phyloP scores from a whole-genome alignment of 305 asterid genomes.

The Solanum hybrid region DNA sequence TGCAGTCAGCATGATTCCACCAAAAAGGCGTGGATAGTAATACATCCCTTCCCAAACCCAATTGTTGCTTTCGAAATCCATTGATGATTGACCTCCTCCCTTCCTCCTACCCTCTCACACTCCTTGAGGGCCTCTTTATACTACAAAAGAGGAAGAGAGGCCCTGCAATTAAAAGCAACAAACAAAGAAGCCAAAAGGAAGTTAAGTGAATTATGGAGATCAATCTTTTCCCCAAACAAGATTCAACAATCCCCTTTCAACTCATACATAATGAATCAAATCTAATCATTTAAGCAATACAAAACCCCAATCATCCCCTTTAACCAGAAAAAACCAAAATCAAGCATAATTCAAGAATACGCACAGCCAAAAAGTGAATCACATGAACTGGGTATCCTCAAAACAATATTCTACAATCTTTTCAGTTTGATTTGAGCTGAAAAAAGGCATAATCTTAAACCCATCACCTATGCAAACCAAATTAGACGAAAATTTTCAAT shows the following conservation, averaged over 20 bases:
- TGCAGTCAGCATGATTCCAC: constrained; percentile 91
- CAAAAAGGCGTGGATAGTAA: constrained; percentile 69
- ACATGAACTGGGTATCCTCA: background rate
- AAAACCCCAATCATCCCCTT: background rate
- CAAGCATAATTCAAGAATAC: background rate
- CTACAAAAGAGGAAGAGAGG: constrained; percentile 60
- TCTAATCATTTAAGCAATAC: background rate
- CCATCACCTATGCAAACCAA: background rate
- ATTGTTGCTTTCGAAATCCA: constrained; percentile 70
- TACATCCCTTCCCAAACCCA: constrained; percentile 79
- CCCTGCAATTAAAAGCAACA: constrained; percentile 40
- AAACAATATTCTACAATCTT: background rate
- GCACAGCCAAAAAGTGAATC: background rate
- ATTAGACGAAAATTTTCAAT: background rate
- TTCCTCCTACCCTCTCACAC: constrained; percentile 21
- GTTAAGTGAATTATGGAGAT: background rate
- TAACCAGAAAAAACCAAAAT: background rate
- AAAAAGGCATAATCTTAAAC: background rate
- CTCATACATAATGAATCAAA: background rate
- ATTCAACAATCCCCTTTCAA: background rate
- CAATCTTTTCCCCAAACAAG: background rate
- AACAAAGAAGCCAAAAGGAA: background rate
- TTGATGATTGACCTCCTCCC: constrained; percentile 16
- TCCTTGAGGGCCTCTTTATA: constrained; percentile 28
- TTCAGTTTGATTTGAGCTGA: background rate